These are phyloP conservation scores for Aureobasidium subglaciale DNA, from an alignment of 2,329 filamentous ascomycete species.

Conservation along the genomic window DNA sequence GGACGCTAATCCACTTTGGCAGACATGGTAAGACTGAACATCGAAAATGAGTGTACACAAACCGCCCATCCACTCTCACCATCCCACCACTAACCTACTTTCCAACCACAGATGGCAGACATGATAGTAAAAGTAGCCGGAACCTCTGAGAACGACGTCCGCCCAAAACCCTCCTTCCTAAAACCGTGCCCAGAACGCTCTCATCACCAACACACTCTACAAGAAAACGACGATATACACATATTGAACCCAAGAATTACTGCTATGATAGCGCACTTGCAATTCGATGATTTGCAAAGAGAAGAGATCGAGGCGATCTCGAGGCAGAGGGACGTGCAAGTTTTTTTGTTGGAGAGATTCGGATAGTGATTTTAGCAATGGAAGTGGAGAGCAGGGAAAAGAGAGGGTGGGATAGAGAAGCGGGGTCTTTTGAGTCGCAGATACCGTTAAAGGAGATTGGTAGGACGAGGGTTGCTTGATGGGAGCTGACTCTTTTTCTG, in stretches of 20 bases:
- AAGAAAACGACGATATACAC: not conserved
- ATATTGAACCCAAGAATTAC: conserved; percentile 6
- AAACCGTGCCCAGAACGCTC: not conserved
- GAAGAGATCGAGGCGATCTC: conserved; percentile 9
- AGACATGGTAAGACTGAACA: conserved; percentile 42
- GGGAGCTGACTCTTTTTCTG: no score
- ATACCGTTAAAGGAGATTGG: not conserved
- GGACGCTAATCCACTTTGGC: not conserved
- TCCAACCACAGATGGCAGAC: conserved; percentile 29
- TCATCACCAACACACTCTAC: not conserved
- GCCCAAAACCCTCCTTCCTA: not conserved
- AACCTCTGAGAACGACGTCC: conserved; percentile 4
- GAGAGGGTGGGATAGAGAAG: not conserved
- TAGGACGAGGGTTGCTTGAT: not conserved
- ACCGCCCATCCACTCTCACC: not conserved
- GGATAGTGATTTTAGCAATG: not conserved
- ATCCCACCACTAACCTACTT: not conserved
- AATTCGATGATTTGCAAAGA: not conserved
- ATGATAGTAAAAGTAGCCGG: conserved; percentile 38
- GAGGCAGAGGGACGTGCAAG: conserved; percentile 1
- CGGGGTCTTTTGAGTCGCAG: conserved; percentile 1
- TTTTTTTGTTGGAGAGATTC: conserved; percentile 6
- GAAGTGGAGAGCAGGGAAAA: not conserved
- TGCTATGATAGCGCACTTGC: not conserved
- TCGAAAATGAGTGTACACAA: conserved; percentile 37